These are phyloP conservation scores for Aspergillus nomiae DNA, from an alignment of 2,329 filamentous ascomycete genomes.

Conservation along the genomic window DNA sequence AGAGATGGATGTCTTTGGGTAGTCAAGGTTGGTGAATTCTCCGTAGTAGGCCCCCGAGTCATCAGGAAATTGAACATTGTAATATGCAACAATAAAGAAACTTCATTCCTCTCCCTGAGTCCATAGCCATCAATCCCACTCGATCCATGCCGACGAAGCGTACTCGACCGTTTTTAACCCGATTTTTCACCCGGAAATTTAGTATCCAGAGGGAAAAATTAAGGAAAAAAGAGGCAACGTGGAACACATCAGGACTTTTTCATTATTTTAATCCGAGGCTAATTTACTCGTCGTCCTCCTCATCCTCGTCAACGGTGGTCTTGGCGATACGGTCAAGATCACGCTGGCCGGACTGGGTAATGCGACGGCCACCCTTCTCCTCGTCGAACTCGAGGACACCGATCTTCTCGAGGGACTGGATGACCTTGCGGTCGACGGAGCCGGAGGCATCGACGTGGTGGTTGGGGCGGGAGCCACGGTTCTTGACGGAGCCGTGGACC, in stretches of 20 bases:
- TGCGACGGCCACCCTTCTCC: conserved; percentile 97
- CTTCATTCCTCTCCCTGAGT: conserved; percentile 18
- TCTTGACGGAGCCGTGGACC: conserved; percentile 94
- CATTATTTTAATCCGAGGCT: conserved; percentile 31
- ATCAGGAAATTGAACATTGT: conserved; percentile 21
- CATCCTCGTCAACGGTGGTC: conserved; percentile 60
- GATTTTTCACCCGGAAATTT: conserved; percentile 4
- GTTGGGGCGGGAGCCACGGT: conserved; percentile 87
- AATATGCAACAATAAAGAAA: conserved; percentile 28
- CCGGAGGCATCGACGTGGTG: conserved; percentile 96
- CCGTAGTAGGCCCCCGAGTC: conserved; percentile 3
- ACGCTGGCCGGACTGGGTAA: conserved; percentile 97
- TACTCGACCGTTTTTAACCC: conserved; percentile 7
- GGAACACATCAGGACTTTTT: conserved; percentile 28
- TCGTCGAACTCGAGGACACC: conserved; percentile 96
- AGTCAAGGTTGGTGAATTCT: conserved; percentile 3
- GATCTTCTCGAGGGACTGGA: conserved; percentile 99
- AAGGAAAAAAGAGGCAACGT: conserved; percentile 10
- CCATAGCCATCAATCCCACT: conserved; percentile 11
- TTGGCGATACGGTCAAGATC: conserved; percentile 96
- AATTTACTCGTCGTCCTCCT: conserved; percentile 48
- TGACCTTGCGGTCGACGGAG: conserved; percentile 93
- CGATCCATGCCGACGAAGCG: conserved; percentile 8
- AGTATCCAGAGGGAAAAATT: conserved; percentile 3
- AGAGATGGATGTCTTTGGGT: not conserved